phyloP scores from a whole-genome alignment of 2,329 filamentous ascomycete species.

The Dothistroma septosporum region DNA sequence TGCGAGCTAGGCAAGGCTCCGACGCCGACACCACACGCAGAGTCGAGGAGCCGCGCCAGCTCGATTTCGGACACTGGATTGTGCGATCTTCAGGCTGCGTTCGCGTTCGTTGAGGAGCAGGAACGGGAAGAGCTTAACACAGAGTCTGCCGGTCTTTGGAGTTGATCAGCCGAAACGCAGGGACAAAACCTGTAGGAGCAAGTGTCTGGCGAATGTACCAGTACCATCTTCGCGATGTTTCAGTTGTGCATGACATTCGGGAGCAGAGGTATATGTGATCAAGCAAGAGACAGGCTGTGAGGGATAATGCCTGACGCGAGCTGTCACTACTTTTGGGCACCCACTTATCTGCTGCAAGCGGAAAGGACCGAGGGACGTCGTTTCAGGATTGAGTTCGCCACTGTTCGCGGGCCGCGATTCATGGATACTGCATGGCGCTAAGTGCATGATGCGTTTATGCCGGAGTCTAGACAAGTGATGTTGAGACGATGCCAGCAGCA shows the following conservation, averaged over 20 bases:
- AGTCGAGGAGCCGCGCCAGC: conserved; percentile 6
- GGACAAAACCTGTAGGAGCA: neutral
- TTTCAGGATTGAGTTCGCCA: neutral
- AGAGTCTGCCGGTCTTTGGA: neutral
- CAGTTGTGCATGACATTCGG: neutral
- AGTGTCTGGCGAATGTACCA: neutral
- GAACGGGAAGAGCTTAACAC: neutral
- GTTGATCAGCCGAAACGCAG: conserved; percentile 3
- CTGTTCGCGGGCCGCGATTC: neutral
- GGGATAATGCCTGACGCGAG: neutral
- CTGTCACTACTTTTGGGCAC: neutral
- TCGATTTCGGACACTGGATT: conserved; percentile 6
- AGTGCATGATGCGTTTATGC: neutral
- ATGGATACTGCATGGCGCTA: neutral
- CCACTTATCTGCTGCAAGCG: neutral
- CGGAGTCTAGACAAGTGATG: neutral
- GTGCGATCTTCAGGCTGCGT: neutral
- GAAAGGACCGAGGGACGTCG: neutral
- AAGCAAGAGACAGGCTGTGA: neutral
- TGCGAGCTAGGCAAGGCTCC: neutral
- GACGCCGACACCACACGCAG: neutral
- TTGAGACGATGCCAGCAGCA: neutral
- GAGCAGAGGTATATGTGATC: neutral
- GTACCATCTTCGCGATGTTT: neutral
- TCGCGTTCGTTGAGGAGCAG: neutral